Evolutionary conservation across 148 eudicot species (phyloP).

Genomic region (Camellia sinensis): DNA sequence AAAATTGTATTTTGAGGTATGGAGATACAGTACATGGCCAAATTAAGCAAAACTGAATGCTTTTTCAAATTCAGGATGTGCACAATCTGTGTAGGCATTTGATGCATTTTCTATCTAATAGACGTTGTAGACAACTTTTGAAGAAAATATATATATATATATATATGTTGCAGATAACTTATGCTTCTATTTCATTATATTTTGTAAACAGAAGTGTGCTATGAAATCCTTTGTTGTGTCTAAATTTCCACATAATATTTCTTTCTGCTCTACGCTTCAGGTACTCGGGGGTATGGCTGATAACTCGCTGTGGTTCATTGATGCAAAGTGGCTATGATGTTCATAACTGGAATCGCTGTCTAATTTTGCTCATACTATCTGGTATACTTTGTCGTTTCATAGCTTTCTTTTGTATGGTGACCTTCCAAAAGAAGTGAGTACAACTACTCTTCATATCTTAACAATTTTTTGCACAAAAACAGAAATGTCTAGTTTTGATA

Average conservation of each 20-base stretch:
- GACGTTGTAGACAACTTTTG: background rate
- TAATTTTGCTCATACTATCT: constrained; percentile 41
- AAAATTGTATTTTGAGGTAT: background rate
- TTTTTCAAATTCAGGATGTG: background rate
- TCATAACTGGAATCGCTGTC: constrained; percentile 50
- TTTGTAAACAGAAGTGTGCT: background rate
- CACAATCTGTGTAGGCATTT: background rate
- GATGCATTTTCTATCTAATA: background rate
- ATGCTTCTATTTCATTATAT: background rate
- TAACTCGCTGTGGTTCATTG: constrained; percentile 78
- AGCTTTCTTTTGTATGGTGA: constrained; percentile 63
- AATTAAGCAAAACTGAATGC: background rate
- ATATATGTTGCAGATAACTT: background rate
- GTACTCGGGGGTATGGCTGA: constrained; percentile 87
- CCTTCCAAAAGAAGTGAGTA: constrained; percentile 56
- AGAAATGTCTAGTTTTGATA: too few relatives aligned
- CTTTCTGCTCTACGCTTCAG: constrained; percentile 27
- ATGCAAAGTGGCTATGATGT: constrained; percentile 58
- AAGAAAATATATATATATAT: too few relatives aligned
- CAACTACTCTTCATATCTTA: background rate
- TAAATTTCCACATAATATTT: background rate
- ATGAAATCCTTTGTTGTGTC: background rate
- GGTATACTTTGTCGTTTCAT: constrained; percentile 57
- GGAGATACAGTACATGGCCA: background rate
- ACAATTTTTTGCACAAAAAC: too few relatives aligned